Base-by-base conservation (phyloP, 2,329 filamentous ascomycete genomes). In the Talaromyces sp. region DNA sequence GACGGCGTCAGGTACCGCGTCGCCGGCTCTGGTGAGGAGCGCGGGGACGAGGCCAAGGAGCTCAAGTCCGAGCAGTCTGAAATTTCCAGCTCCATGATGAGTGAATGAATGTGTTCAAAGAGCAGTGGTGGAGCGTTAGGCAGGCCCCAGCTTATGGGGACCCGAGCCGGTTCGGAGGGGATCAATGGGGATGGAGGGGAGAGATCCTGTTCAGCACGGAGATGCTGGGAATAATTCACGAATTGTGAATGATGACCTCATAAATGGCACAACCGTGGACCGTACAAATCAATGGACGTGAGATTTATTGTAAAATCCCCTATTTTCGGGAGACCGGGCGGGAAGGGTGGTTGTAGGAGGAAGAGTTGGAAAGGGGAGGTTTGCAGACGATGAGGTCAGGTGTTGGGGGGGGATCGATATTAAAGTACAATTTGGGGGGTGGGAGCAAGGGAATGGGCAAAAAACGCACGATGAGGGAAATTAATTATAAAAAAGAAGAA, bases 51-150 rank as follows among this genome's bases (percentile, higher is more conserved):
- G n/a, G 70, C 72, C 52, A 67, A 64, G 42, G 75, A 76, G 56
- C 75, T 78, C 47, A 77, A 64, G 39, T 71, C 70, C 22, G 75
- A 77, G 14, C 66, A 54, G 39, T 74, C 72, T 17, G 70, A 74
- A 17, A 69, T 51, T 52, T 68, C 67, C 37, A 60, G 53, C 29
- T 65, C 62, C 58, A 70, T 67, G 47, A 33, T 44, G 19, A 22
- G n/a, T 16, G 4, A 39, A 14, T 35, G 11, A 19, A 20, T 19
- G 35, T n/a, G 32, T 35, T 4, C 32, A 16, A 5, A 16, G n/a
- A 35, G 5, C 4, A 19, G 32, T n/a, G 24, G 32, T 19, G 40
- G 33, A 29, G 3, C 14, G 39, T 3, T 27, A 27, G 24, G 24
- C 4, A 9, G 5, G 24, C 24, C 5, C 24, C 24, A 9, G 24